A percentile compares a stretch with the other conserved stretches of the same genome.
These are phyloP conservation scores for Trichoderma reesei DNA, from an alignment of 495 filamentous ascomycete genomes.

Conservation along the genomic window DNA sequence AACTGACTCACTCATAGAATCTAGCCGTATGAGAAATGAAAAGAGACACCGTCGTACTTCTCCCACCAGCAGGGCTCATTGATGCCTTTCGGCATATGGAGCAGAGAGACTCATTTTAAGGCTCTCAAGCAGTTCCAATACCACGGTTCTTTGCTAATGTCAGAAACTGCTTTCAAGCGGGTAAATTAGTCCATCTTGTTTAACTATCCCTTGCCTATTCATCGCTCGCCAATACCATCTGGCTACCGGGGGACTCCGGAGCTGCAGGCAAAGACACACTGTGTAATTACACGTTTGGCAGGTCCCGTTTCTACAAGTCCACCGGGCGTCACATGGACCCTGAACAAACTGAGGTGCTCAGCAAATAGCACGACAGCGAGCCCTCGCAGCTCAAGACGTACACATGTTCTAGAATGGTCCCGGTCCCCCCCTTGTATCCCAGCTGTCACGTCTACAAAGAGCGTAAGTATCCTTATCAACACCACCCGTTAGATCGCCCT, in stretches of 20 bases:
- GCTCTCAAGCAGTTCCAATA: no score
- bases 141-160: background rate
- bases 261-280: background rate
- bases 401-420: background rate
- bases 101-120: background rate
- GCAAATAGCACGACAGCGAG: background rate
- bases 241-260: background rate
- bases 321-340: background rate
- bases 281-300: background rate
- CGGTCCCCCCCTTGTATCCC: background rate
- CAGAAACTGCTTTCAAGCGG: background rate
- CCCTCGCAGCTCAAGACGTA: background rate
- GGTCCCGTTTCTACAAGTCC: background rate
- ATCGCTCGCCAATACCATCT: background rate
- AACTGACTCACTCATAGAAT: no score
- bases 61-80: background rate
- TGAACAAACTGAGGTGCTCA: background rate
- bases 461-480: no score
- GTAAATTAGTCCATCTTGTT: background rate
- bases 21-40: no score
- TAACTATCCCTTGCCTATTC: no score
- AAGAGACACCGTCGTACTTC: no score
- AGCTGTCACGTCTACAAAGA: background rate
- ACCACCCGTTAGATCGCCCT: no score
- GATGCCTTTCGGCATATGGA: background rate